phyloP scores from a whole-genome alignment of 2,329 filamentous ascomycete genomes.

The Ciborinia camelliae region DNA sequence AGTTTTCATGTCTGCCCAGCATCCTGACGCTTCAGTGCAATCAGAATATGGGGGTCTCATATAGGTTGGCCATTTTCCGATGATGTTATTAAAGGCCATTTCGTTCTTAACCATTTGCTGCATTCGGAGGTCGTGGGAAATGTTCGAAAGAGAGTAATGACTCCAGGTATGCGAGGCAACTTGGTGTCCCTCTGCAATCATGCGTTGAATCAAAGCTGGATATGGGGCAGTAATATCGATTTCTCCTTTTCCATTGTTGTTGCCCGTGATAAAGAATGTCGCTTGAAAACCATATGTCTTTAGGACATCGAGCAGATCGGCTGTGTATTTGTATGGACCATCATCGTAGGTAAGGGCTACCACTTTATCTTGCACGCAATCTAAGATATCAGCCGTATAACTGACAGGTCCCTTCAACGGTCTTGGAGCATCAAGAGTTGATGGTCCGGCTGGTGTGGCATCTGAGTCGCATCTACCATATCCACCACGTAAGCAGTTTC shows the following conservation, averaged over 20 bases:
- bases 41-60: slow-evolving; percentile 44
- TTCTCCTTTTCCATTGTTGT: slow-evolving; percentile 45
- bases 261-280: slow-evolving; percentile 64
- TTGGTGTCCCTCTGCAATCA: slow-evolving; percentile 47
- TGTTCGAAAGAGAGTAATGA: slow-evolving; percentile 45
- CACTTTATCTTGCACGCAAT: slow-evolving; percentile 51
- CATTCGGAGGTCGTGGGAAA: slow-evolving; percentile 43
- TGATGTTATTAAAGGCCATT: slow-evolving; percentile 51
- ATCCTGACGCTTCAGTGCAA: slow-evolving; percentile 38
- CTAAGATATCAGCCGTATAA: slow-evolving; percentile 56
- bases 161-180: slow-evolving; percentile 56
- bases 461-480: slow-evolving; percentile 54
- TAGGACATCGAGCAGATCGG: slow-evolving; percentile 61
- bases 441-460: slow-evolving; percentile 48
- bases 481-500: slow-evolving; percentile 22
- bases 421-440: slow-evolving; percentile 49
- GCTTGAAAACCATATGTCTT: slow-evolving; percentile 58
- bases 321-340: slow-evolving; percentile 60
- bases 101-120: slow-evolving; percentile 51
- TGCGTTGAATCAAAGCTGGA: slow-evolving; percentile 44
- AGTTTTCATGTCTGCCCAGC: slow-evolving; percentile 36
- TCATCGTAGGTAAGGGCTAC: slow-evolving; percentile 67
- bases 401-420: slow-evolving; percentile 51
- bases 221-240: slow-evolving; percentile 42
- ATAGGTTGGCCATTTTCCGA: slow-evolving; percentile 52